Conservation (phyloP, 768 basidiomycete species). For the Roridomyces roridus region DNA sequence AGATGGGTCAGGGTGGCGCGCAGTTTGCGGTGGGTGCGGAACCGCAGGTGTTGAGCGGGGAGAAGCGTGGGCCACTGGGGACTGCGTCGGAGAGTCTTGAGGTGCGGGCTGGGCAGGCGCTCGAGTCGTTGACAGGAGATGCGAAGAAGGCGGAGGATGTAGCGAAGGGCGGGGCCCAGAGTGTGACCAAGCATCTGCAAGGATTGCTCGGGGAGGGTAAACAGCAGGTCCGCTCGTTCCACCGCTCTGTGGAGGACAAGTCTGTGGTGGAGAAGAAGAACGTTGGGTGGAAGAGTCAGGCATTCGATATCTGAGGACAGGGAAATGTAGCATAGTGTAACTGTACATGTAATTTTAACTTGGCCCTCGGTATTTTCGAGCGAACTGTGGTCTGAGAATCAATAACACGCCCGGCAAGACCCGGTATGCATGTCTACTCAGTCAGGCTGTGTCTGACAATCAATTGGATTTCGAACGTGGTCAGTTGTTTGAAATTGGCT, state of each 20-base stretch:
- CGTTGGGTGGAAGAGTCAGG: conserved; percentile 42
- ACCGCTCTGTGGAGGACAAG: conserved; percentile 38
- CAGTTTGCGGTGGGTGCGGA: conserved; percentile 73
- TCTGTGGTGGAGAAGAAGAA: conserved; percentile 34
- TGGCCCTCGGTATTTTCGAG: no score
- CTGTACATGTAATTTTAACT: no score
- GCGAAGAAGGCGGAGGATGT: conserved; percentile 25
- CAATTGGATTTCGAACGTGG: no score
- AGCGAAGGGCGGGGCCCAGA: conserved; percentile 11
- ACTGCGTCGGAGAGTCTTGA: conserved; percentile 50
- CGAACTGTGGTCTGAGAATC: no score
- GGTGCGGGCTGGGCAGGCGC: conserved; percentile 39
- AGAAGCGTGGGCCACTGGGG: conserved; percentile 72
- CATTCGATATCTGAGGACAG: conserved; percentile 39
- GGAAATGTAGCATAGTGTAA: no score
- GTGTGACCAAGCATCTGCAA: conserved; percentile 31
- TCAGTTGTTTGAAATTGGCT: no score
- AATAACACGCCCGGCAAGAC: no score
- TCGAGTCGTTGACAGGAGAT: conserved; percentile 31
- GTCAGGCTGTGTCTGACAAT: no score
- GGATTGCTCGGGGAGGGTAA: conserved; percentile 22
- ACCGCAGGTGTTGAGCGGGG: conserved; percentile 72
- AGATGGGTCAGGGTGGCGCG: conserved; percentile 33
- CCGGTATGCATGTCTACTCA: no score
- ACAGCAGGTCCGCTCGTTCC: conserved; percentile 34